A percentile compares a stretch with the other conserved stretches of the same genome.
Evolutionary conservation across 2,329 filamentous ascomycete genomes (phyloP).

Genomic region (Diaporthe australafricana): DNA sequence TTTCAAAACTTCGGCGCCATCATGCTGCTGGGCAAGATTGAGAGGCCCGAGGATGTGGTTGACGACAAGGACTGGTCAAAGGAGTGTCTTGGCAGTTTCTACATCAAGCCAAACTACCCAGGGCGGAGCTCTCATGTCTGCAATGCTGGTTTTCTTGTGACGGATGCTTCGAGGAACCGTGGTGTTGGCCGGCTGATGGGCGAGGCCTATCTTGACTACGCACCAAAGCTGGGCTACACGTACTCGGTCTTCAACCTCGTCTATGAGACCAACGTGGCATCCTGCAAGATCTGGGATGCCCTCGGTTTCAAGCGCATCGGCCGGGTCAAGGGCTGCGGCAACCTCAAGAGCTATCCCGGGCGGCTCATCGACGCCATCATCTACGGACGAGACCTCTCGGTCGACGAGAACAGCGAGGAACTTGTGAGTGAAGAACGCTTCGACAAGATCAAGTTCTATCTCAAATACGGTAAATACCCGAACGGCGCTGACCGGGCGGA

Average conservation of each 20-base stretch:
- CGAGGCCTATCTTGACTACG: conserved; percentile 82
- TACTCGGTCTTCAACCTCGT: conserved; percentile 96
- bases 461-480: conserved; percentile 94
- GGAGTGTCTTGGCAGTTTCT: conserved; percentile 89
- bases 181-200: conserved; percentile 82
- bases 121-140: conserved; percentile 91
- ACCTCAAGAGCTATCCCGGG: conserved; percentile 75
- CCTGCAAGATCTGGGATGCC: conserved; percentile 91
- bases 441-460: conserved; percentile 98
- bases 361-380: conserved; percentile 81
- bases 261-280: conserved; percentile 92
- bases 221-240: conserved; percentile 84
- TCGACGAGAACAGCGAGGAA: conserved; percentile 75
- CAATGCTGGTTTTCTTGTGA: conserved; percentile 85
- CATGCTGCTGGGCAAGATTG: conserved; percentile 85
- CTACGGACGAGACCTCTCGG: conserved; percentile 74
- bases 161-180: conserved; percentile 77
- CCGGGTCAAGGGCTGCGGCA: conserved; percentile 78
- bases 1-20: conserved; percentile 91
- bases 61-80: conserved; percentile 80
- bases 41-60: conserved; percentile 67
- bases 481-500: conserved; percentile 93
- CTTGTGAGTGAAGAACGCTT: conserved; percentile 95
- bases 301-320: conserved; percentile 94
- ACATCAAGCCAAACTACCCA: conserved; percentile 94